phyloP scores from a whole-genome alignment of 2,329 filamentous ascomycete species.

The Verruconis gallopava region DNA sequence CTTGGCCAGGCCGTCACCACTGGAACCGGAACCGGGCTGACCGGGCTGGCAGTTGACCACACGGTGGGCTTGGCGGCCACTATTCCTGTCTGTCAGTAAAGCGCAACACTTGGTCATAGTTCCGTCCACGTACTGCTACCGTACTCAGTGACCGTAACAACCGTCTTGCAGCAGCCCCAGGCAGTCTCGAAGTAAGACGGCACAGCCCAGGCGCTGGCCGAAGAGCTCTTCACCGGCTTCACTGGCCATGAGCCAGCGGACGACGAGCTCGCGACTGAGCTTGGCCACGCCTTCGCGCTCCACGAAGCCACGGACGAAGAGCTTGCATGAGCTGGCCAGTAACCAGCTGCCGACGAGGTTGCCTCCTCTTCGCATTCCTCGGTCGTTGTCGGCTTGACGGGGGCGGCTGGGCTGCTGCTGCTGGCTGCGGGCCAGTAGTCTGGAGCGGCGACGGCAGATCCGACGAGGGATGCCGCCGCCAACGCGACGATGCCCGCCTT shows the following conservation, averaged over 20 bases:
- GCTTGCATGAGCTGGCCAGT: no score
- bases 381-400: constrained; percentile 19
- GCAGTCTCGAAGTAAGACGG: background rate
- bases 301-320: no score
- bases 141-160: constrained; percentile 9
- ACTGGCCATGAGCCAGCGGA: no score
- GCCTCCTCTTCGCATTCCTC: no score
- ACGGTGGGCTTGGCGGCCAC: background rate
- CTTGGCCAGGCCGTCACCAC: constrained; percentile 43
- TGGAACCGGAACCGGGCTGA: constrained; percentile 30
- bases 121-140: background rate
- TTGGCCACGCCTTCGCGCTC: no score
- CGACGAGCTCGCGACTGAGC: no score
- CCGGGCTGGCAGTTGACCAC: constrained; percentile 1
- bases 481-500: constrained; percentile 58
- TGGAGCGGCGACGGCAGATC: constrained; percentile 39
- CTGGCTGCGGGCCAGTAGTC: constrained; percentile 52
- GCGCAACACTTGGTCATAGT: background rate
- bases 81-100: background rate
- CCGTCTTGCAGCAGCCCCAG: background rate
- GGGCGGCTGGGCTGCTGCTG: constrained; percentile 27
- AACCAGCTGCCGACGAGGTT: no score
- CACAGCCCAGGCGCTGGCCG: background rate
- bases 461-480: constrained; percentile 40
- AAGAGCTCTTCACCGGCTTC: constrained; percentile 4